Conservation (phyloP, 495 filamentous ascomycete species). For the Xylaria venustula region DNA sequence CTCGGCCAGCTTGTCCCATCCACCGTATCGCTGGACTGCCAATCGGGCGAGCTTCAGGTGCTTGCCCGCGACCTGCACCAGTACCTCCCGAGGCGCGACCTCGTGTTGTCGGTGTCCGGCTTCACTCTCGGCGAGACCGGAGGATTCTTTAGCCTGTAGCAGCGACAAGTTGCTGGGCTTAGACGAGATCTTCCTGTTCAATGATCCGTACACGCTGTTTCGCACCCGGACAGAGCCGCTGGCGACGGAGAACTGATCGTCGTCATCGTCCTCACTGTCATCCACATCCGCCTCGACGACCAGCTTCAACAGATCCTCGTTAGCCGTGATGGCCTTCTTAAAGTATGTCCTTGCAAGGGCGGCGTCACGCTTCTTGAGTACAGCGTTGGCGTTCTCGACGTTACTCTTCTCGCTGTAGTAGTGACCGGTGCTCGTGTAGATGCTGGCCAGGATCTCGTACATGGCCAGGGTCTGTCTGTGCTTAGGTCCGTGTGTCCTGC, state of each 20-base stretch:
- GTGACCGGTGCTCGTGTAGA: conserved; percentile 48
- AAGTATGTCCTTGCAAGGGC: conserved; percentile 2
- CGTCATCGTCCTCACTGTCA: conserved; percentile 5
- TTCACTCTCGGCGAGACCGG: not conserved
- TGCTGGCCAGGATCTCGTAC: conserved; percentile 47
- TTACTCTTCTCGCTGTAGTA: conserved; percentile 44
- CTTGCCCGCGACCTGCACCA: conserved; percentile 2
- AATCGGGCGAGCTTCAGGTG: not conserved
- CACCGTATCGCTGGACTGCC: conserved; percentile 7
- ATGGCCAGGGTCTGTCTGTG: conserved; percentile 49
- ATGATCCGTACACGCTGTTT: not conserved
- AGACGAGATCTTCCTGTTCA: not conserved
- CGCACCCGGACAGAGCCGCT: not conserved
- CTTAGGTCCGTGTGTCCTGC: conserved; percentile 51
- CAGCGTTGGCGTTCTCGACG: conserved; percentile 37
- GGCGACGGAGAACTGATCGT: not conserved
- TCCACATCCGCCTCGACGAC: not conserved
- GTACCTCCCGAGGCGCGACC: not conserved
- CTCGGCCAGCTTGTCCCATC: not conserved
- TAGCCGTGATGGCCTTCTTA: conserved; percentile 8
- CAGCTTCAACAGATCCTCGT: conserved; percentile 7
- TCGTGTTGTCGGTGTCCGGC: not conserved
- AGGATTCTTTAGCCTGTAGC: not conserved
- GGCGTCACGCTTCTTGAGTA: conserved; percentile 4
- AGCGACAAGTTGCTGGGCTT: not conserved